Conservation (phyloP, 331 rosid species). For the Cydonia oblonga region DNA sequence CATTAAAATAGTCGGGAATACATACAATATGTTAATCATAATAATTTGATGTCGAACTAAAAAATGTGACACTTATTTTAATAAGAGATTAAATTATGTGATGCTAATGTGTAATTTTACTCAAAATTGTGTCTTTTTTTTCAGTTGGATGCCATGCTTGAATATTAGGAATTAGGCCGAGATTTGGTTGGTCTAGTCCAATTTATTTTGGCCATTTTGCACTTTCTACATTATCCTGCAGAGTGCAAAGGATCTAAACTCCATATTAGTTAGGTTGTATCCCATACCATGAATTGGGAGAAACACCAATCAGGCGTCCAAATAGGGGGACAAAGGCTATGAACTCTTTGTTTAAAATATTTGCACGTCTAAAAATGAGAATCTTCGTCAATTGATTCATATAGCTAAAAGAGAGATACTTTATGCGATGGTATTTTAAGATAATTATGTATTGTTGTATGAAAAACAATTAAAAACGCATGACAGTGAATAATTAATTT, state of each 20-base stretch:
- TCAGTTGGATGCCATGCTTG: not conserved
- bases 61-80: not conserved
- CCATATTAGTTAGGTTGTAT: not conserved
- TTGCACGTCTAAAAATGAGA: not conserved
- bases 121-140: not conserved
- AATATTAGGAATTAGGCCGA: not conserved
- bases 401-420: too few relatives aligned
- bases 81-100: not conserved
- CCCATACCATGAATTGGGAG: not conserved
- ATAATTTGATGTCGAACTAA: not conserved
- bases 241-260: not conserved
- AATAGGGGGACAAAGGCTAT: not conserved
- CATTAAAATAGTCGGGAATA: too few relatives aligned
- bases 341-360: not conserved
- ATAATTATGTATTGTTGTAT: too few relatives aligned
- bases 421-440: too few relatives aligned
- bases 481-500: too few relatives aligned
- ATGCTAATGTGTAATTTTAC: not conserved
- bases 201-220: slow-evolving; percentile 2
- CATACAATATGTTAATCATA: not conserved
- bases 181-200: not conserved
- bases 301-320: not conserved
- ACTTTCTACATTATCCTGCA: not conserved
- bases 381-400: not conserved
- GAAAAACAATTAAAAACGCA: too few relatives aligned